A percentile compares a stretch with the other conserved stretches of the same genome.
These are phyloP conservation scores for Lipomyces sp. DNA, from an alignment of 805 yeast genomes.

Conservation along the genomic window DNA sequence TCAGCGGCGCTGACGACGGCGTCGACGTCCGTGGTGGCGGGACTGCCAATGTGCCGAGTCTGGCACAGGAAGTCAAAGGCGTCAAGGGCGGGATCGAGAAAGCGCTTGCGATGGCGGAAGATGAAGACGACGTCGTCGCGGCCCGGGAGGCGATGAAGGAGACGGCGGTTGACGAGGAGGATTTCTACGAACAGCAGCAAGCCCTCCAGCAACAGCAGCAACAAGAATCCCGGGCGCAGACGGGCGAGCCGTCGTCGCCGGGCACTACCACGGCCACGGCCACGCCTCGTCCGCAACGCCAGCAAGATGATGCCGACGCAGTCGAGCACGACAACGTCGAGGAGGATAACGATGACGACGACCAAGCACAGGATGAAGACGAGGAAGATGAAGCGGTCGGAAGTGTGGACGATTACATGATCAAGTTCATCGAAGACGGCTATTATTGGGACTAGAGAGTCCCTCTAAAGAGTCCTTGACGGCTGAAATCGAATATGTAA, in stretches of 20 bases:
- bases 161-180: constrained; percentile 77
- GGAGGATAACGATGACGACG: constrained; percentile 42
- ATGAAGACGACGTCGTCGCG: constrained; percentile 71
- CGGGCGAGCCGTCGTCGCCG: constrained; percentile 27
- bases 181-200: constrained; percentile 45
- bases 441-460: constrained; percentile 27
- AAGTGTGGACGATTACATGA: constrained; percentile 96
- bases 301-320: not conserved
- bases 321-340: constrained; percentile 33
- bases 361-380: constrained; percentile 43
- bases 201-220: constrained; percentile 4
- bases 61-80: constrained; percentile 28
- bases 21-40: constrained; percentile 26
- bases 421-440: constrained; percentile 65
- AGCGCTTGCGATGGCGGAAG: constrained; percentile 88
- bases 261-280: constrained; percentile 1
- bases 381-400: constrained; percentile 57
- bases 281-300: constrained; percentile 28
- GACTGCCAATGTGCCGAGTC: constrained; percentile 9
- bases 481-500: too few species aligned
- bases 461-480: too few species aligned
- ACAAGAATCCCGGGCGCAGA: constrained; percentile 9
- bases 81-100: constrained; percentile 44
- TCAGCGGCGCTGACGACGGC: constrained; percentile 29
- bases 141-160: constrained; percentile 87